These are phyloP conservation scores for Syzygium aromaticum DNA, from an alignment of 345 rosid species.

Conservation along the genomic window DNA sequence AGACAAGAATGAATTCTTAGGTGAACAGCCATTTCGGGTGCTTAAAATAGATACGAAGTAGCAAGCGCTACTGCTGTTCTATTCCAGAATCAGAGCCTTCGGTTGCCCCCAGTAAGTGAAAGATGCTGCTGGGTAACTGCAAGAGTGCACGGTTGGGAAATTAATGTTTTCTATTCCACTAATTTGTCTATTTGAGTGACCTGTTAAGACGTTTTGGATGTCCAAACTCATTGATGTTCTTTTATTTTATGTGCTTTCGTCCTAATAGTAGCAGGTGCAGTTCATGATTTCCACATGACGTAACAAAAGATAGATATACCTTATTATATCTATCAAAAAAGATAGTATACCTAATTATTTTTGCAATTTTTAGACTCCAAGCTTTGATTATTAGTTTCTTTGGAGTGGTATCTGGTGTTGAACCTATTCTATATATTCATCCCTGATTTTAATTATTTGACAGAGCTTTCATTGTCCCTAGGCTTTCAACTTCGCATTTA, in stretches of 20 bases:
- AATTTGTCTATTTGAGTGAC: not conserved
- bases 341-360: not conserved
- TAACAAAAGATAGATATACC: not conserved
- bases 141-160: not conserved
- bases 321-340: not conserved
- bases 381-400: not conserved
- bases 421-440: not conserved
- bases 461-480: constrained; percentile 53
- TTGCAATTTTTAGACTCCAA: not conserved
- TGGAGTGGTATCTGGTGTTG: not conserved
- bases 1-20: not conserved
- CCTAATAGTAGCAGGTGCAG: not conserved
- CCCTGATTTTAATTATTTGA: constrained; percentile 35
- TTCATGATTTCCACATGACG: not conserved
- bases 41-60: not conserved
- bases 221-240: not conserved
- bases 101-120: not conserved
- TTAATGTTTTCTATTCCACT: not conserved
- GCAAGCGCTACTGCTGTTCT: not conserved
- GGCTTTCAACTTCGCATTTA: constrained; percentile 98
- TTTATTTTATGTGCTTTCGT: not conserved
- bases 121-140: not conserved
- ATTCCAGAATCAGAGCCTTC: not conserved
- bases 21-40: not conserved
- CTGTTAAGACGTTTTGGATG: not conserved